Evolutionary conservation across 805 yeast genomes (phyloP).

Genomic region (Jamesozyma piceae): DNA sequence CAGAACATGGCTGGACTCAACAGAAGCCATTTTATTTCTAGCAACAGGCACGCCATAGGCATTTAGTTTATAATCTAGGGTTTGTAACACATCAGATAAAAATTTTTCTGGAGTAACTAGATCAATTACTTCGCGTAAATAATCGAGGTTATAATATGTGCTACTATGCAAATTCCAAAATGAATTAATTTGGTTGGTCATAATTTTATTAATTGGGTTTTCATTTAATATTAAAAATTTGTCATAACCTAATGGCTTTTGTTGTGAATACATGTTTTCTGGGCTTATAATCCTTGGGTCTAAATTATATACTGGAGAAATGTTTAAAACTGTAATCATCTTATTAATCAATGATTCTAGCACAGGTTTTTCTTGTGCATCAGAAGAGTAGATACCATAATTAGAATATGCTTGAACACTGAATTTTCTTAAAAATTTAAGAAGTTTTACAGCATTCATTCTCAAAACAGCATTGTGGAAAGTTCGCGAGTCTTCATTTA

Average conservation of each 20-base stretch:
- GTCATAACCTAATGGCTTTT: constrained; percentile 20
- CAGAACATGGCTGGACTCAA: constrained; percentile 20
- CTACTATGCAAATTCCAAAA: constrained; percentile 32
- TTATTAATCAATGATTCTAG: constrained; percentile 21
- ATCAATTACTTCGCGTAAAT: constrained; percentile 20
- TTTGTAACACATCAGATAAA: constrained; percentile 20
- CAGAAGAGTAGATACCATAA: constrained; percentile 27
- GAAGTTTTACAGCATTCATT: constrained; percentile 20
- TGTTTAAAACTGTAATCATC: constrained; percentile 13
- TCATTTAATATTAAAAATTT: constrained; percentile 23
- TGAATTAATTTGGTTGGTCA: constrained; percentile 29
- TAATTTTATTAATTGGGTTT: constrained; percentile 25
- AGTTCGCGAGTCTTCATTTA: constrained; percentile 39
- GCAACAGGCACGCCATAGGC: constrained; percentile 20
- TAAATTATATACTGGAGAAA: constrained; percentile 23
- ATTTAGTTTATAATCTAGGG: constrained; percentile 20
- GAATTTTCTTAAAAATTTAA: constrained; percentile 20
- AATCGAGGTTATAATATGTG: constrained; percentile 29
- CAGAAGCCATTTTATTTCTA: constrained; percentile 16
- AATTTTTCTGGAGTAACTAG: constrained; percentile 24
- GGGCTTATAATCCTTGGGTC: constrained; percentile 20
- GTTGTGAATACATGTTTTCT: constrained; percentile 22
- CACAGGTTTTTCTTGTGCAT: constrained; percentile 22
- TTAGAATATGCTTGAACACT: constrained; percentile 18
- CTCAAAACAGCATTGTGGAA: constrained; percentile 36